A percentile compares a stretch with the other conserved stretches of the same genome.
phyloP scores from a whole-genome alignment of 805 yeast species.

The Wickerhamomyces sydowiorum region DNA sequence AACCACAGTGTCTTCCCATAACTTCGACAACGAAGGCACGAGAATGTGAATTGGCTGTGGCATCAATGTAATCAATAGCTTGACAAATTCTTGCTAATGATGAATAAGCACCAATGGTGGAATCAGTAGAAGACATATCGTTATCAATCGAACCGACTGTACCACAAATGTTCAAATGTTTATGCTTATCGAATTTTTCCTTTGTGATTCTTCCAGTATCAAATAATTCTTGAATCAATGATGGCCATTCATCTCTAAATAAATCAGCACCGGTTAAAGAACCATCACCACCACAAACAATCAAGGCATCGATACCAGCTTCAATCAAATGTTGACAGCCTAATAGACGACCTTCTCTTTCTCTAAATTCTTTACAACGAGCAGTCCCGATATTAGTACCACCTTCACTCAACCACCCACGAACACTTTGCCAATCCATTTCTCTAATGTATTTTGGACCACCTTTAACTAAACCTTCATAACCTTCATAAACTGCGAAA shows the following conservation, averaged over 20 bases:
- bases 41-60: slow-evolving; percentile 79
- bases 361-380: slow-evolving; percentile 61
- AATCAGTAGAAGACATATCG: slow-evolving; percentile 81
- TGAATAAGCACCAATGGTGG: slow-evolving; percentile 79
- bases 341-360: slow-evolving; percentile 55
- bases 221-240: slow-evolving; percentile 53
- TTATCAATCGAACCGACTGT: slow-evolving; percentile 81
- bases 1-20: slow-evolving; percentile 89
- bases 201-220: slow-evolving; percentile 37
- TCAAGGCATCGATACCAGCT: slow-evolving; percentile 70
- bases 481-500: slow-evolving; percentile 68
- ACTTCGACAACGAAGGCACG: slow-evolving; percentile 83
- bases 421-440: slow-evolving; percentile 69
- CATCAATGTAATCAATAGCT: slow-evolving; percentile 75
- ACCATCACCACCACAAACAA: slow-evolving; percentile 84
- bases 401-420: slow-evolving; percentile 65
- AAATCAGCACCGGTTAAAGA: slow-evolving; percentile 79
- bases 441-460: slow-evolving; percentile 47
- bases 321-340: slow-evolving; percentile 63
- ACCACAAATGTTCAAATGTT: slow-evolving; percentile 64
- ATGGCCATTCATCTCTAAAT: slow-evolving; percentile 75
- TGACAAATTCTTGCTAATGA: slow-evolving; percentile 69
- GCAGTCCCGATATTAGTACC: slow-evolving; percentile 82
- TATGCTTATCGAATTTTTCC: slow-evolving; percentile 40
- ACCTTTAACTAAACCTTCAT: slow-evolving; percentile 66